Conservation (phyloP, 371 early-diverging fungal species). For the Lichtheimia ornata region DNA sequence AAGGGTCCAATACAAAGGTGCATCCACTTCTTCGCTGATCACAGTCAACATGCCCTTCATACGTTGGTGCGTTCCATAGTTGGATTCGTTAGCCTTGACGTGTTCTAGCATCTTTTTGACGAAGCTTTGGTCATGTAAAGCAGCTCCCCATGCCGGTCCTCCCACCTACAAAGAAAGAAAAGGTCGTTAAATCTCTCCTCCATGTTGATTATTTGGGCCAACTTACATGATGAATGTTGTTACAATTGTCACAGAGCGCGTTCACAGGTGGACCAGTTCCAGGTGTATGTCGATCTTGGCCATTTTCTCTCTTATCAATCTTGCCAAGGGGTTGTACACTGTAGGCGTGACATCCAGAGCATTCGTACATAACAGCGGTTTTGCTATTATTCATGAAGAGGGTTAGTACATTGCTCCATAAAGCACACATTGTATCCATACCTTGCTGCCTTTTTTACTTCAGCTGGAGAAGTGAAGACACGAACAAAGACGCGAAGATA, state of each 20-base stretch:
- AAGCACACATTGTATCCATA: conserved; percentile 31
- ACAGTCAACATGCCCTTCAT: conserved; percentile 96
- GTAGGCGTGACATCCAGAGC: conserved; percentile 82
- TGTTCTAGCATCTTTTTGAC: conserved; percentile 70
- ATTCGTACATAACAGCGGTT: conserved; percentile 81
- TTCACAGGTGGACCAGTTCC: conserved; percentile 67
- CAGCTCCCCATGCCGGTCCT: conserved; percentile 94
- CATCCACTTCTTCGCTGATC: conserved; percentile 82
- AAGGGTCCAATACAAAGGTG: conserved; percentile 86
- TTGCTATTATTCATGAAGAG: conserved; percentile 46
- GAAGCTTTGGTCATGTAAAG: conserved; percentile 86
- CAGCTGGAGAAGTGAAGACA: conserved; percentile 79
- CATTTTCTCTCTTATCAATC: conserved; percentile 49
- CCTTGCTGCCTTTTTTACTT: conserved; percentile 79
- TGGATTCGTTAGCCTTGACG: conserved; percentile 55
- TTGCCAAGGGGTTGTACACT: conserved; percentile 73
- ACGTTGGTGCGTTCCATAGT: conserved; percentile 80
- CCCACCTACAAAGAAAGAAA: conserved; percentile 80
- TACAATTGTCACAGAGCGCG: conserved; percentile 74
- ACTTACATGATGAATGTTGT: conserved; percentile 64
- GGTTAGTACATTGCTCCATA: background rate
- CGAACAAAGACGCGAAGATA: conserved; percentile 98
- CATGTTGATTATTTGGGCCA: background rate
- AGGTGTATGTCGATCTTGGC: conserved; percentile 60
- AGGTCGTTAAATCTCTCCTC: background rate